Conservation (phyloP, 306 rosid species). For the Vicia sativa region DNA sequence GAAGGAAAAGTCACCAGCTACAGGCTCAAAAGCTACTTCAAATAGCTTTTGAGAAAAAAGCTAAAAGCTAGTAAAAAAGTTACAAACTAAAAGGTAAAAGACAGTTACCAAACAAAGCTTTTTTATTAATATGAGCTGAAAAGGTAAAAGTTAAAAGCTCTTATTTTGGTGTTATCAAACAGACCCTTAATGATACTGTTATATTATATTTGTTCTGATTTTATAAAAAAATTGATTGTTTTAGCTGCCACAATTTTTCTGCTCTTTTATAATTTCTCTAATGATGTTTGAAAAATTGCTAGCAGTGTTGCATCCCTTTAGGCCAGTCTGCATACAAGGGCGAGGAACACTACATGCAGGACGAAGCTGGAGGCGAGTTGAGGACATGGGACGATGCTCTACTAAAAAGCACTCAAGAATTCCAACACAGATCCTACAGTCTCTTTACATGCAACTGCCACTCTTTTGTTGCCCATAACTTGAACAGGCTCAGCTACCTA, state of each 20-base stretch:
- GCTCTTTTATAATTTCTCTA: slow-evolving; percentile 34
- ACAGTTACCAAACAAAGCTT: no score
- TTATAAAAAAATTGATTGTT: background rate
- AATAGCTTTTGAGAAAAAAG: no score
- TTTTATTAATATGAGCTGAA: no score
- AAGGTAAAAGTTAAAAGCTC: no score
- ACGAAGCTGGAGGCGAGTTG: slow-evolving; percentile 52
- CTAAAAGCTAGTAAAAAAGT: no score
- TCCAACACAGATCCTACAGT: slow-evolving; percentile 82
- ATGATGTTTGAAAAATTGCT: slow-evolving; percentile 38
- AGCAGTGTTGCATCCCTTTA: slow-evolving; percentile 59
- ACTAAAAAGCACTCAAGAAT: slow-evolving; percentile 78
- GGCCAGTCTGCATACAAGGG: slow-evolving; percentile 40
- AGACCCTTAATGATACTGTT: background rate
- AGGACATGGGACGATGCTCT: slow-evolving; percentile 85
- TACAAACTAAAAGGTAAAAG: no score
- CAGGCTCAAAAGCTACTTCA: no score
- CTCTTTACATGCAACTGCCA: slow-evolving; percentile 92
- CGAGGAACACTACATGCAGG: slow-evolving; percentile 51
- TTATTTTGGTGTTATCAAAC: no score
- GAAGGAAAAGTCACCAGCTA: no score
- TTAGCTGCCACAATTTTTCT: background rate
- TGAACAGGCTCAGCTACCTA: slow-evolving; percentile 72
- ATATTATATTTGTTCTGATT: background rate
- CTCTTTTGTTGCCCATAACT: slow-evolving; percentile 88